These are phyloP conservation scores for Neurospora intermedia DNA, from an alignment of 495 filamentous ascomycete genomes.

Conservation along the genomic window DNA sequence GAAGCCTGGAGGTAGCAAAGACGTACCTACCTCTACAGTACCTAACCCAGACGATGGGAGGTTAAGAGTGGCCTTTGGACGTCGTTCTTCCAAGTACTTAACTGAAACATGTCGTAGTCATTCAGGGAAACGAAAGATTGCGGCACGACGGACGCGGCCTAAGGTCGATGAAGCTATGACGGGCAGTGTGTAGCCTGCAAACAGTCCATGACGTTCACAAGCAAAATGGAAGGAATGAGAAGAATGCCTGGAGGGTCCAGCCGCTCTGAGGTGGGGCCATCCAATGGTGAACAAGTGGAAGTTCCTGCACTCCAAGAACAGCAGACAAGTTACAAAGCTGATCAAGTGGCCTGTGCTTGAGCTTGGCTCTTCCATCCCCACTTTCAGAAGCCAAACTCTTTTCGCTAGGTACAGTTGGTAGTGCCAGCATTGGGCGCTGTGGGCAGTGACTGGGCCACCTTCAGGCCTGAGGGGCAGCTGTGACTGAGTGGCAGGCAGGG, in stretches of 20 bases:
- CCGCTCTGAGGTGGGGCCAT: background rate
- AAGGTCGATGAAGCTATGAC: background rate
- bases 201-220: background rate
- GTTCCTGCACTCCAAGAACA: background rate
- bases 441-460: background rate
- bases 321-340: background rate
- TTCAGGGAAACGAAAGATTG: background rate
- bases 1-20: background rate
- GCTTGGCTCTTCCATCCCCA: background rate
- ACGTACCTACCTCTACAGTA: background rate
- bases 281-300: background rate
- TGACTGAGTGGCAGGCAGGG: background rate
- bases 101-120: background rate
- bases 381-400: background rate
- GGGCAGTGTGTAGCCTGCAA: background rate
- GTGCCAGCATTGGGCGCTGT: background rate
- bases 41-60: background rate
- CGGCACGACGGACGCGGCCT: background rate
- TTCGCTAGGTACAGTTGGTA: background rate
- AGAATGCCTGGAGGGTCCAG: background rate
- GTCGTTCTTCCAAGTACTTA: background rate
- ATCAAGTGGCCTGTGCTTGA: background rate
- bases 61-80: background rate
- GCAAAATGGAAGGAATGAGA: background rate
- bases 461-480: background rate